These are phyloP conservation scores for Elaeagnus macrophylla DNA, from an alignment of 306 rosid species.

Conservation along the genomic window DNA sequence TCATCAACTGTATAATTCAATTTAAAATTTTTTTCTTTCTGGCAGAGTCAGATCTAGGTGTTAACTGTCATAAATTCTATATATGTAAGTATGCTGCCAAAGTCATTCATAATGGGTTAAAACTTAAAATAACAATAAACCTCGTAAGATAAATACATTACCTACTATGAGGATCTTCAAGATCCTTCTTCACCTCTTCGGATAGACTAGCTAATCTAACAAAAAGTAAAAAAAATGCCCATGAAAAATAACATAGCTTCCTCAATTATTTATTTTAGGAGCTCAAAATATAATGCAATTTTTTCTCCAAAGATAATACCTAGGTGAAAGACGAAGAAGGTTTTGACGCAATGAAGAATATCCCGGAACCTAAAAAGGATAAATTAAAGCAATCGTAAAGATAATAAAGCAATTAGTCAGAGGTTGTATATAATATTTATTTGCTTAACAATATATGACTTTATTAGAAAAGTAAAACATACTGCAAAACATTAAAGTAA, in stretches of 20 bases:
- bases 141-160: conserved; percentile 23
- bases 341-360: conserved; percentile 55
- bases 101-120: too few relatives aligned
- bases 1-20: too few relatives aligned
- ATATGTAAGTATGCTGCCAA: not conserved
- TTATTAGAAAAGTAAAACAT: too few relatives aligned
- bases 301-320: conserved; percentile 29
- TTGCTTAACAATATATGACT: too few relatives aligned
- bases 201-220: conserved; percentile 72
- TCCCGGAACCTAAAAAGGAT: conserved; percentile 41
- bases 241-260: conserved; percentile 9
- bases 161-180: conserved; percentile 84
- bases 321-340: conserved; percentile 72
- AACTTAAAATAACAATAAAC: too few relatives aligned
- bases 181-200: conserved; percentile 56
- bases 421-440: too few relatives aligned
- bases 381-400: not conserved
- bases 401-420: not conserved
- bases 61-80: too few relatives aligned
- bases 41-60: too few relatives aligned
- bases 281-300: conserved; percentile 3
- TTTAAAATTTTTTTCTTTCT: too few relatives aligned
- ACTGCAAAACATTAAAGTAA: too few relatives aligned
- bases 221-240: conserved; percentile 6
- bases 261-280: conserved; percentile 5